Conservation (phyloP, 2,329 filamentous ascomycete species). For the Aspergillus nomiae region DNA sequence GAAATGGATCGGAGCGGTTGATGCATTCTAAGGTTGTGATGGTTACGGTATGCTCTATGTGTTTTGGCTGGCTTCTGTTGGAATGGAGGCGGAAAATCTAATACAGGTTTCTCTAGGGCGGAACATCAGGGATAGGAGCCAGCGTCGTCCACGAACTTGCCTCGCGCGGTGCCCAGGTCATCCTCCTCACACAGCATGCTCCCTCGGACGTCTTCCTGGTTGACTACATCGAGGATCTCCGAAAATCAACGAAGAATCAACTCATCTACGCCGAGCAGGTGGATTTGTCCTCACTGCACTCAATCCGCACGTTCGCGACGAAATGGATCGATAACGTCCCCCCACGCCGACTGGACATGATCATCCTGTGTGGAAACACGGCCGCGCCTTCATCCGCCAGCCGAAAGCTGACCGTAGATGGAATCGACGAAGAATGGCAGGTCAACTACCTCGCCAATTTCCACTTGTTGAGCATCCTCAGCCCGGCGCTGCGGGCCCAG, state of each 20-base stretch:
- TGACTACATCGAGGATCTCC: slow-evolving; percentile 89
- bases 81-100: background rate
- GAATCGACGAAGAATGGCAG: slow-evolving; percentile 87
- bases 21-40: slow-evolving; percentile 95
- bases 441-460: slow-evolving; percentile 96
- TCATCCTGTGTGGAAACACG: slow-evolving; percentile 82
- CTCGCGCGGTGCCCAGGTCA: slow-evolving; percentile 79
- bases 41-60: slow-evolving; percentile 68
- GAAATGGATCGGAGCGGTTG: slow-evolving; percentile 73
- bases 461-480: slow-evolving; percentile 87
- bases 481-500: slow-evolving; percentile 85
- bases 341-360: slow-evolving; percentile 83
- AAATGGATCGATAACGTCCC: slow-evolving; percentile 98
- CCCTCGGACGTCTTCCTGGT: slow-evolving; percentile 84
- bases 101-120: slow-evolving; percentile 58
- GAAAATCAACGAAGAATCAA: slow-evolving; percentile 73
- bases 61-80: background rate
- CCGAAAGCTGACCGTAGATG: slow-evolving; percentile 68
- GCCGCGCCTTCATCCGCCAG: slow-evolving; percentile 59
- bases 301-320: slow-evolving; percentile 88
- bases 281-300: slow-evolving; percentile 84
- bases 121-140: slow-evolving; percentile 89
- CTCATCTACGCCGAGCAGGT: slow-evolving; percentile 96
- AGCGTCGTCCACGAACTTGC: slow-evolving; percentile 74
- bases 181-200: slow-evolving; percentile 82